Base-by-base conservation (phyloP, 371 early-diverging fungal genomes). In the Batrachochytrium dendrobatidis region DNA sequence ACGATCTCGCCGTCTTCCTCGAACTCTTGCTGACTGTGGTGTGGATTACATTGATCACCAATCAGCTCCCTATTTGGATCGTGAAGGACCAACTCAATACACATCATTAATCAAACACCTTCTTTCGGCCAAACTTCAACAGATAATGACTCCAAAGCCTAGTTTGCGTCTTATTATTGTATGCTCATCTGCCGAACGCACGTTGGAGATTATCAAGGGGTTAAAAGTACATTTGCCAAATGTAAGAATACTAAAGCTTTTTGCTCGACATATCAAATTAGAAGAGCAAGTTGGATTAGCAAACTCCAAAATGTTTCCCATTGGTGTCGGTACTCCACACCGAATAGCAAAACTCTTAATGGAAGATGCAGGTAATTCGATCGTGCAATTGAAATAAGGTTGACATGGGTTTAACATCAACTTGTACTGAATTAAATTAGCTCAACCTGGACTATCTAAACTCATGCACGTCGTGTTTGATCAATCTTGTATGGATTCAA, bases 301-400 rank as follows among this genome's bases (percentile, higher is more conserved):
- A 2, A 24, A 8, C 4, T 8, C 51, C 12, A 28, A 24, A 6
- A 5, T 17, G 10, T 51, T 51, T 24, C 3, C 30, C 3, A 24
- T 51, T 22, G 51, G 51, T 22, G 51, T 51, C n/a, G 51, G 51
- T 5, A 51, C 51, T 12, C 51, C 51, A 3, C 24, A 51, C 30
- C 24, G 51, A 3, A 51, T 51, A 18, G 10, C 51, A 3, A 51
- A 51, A 22, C 51, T 51, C 7, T 22, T 51, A 3, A 18, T 51
- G 18, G 51, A 51, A 6, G 51, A 51, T 3, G 3, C 8, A 3
- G 51, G 28, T 24, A 5, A 4, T 28, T 51, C 8, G n/a, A 6
- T 3, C 24, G 18, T 51, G 51, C n/a, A n/a, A n/a, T n/a, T n/a
- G n/a, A n/a, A n/a, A n/a, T n/a, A n/a, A n/a, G n/a, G n/a, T 51